Percentiles rank a stretch among this genome's conserved stretches.
Conservation (phyloP, 2,329 filamentous ascomycete species). For the Seiridium cupressi region DNA sequence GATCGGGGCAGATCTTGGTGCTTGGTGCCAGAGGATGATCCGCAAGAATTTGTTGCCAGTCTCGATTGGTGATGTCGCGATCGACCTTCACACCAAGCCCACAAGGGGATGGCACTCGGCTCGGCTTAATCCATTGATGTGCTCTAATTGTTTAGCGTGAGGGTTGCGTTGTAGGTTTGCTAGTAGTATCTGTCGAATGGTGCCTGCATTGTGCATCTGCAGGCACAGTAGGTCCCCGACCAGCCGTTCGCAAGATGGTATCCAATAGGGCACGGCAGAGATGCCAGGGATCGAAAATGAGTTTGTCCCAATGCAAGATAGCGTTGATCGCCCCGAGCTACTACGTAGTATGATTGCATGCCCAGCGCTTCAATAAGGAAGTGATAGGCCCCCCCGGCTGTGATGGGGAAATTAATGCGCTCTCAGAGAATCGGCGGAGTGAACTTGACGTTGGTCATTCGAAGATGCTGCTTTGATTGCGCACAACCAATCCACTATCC, state of each 20-base stretch:
- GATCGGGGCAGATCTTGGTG: not conserved
- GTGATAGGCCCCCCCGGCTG: not conserved
- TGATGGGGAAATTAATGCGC: constrained; percentile 4
- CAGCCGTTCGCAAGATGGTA: not conserved
- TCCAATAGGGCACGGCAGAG: not conserved
- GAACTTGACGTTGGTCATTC: not conserved
- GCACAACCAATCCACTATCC: not conserved
- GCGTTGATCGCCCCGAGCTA: not conserved
- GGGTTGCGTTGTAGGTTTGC: not conserved
- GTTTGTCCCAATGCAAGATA: constrained; percentile 3
- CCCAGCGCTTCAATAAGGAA: not conserved
- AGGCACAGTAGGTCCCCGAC: not conserved
- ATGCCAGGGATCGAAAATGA: not conserved
- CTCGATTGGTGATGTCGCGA: not conserved
- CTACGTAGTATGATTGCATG: not conserved
- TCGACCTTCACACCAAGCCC: not conserved
- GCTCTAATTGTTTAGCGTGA: not conserved
- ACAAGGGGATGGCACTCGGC: no score
- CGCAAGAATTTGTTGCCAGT: not conserved
- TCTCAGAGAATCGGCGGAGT: not conserved
- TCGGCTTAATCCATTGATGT: not conserved
- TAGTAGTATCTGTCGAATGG: not conserved
- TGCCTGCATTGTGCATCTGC: not conserved
- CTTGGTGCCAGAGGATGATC: not conserved
- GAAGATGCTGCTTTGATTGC: not conserved